Percentiles rank a stretch among this genome's conserved stretches.
Evolutionary conservation across 257 asterid genomes (phyloP).

Genomic region (Solanum verrucosum): DNA sequence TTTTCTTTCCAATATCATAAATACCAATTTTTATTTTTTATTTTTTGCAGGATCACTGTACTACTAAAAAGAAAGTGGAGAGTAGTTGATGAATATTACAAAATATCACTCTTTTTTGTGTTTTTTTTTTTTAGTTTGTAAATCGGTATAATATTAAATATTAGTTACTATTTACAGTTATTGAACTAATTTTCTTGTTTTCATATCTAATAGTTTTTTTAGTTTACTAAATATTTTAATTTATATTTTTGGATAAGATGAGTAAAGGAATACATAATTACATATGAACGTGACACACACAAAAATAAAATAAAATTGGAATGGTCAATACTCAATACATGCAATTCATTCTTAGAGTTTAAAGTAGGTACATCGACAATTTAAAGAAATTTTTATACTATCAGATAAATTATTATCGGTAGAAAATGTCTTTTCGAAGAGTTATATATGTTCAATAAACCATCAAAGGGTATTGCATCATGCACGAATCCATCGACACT

Average conservation of each 20-base stretch:
- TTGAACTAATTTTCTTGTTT: neutral
- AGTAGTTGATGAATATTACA: neutral
- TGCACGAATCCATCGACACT: neutral
- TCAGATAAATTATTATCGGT: too few species aligned
- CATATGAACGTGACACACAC: neutral
- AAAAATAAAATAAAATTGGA: too few species aligned
- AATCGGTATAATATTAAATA: neutral
- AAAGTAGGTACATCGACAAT: too few species aligned
- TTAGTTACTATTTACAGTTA: neutral
- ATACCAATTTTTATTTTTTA: neutral
- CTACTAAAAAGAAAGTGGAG: slow-evolving; percentile 16
- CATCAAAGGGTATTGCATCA: neutral
- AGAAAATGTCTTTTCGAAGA: neutral
- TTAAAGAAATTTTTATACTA: too few species aligned
- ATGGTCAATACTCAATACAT: too few species aligned
- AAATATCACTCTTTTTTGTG: neutral
- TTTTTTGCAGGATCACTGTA: slow-evolving; percentile 56
- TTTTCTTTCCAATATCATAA: neutral
- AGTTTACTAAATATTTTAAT: too few species aligned
- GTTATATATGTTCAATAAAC: neutral
- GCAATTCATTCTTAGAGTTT: too few species aligned
- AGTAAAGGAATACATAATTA: neutral
- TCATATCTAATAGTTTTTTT: neutral
- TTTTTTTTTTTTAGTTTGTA: neutral
- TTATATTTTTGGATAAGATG: neutral